Evolutionary conservation across 1,284 basidiomycete genomes (phyloP), one percentile per base, ranked within the genome.

Genomic region (Heliocybe sulcata): DNA sequence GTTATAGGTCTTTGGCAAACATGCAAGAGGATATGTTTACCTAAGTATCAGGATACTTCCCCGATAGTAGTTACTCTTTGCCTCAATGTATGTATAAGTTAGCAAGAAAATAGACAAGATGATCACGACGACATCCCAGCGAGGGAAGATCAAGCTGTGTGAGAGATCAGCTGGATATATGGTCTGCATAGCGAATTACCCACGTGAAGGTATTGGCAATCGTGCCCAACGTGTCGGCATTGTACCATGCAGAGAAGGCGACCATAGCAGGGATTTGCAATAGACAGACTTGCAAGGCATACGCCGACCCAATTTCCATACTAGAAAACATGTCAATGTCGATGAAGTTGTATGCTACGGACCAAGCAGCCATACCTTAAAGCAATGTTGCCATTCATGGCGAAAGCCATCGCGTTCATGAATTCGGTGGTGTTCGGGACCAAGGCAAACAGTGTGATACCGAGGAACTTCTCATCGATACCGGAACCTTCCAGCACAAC

Each of bases 321-420:
- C 94, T 97, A 59, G 16, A 27, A 12, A 42, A 42, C 35, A 27
- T 25, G n/a, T n/a, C n/a, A n/a, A n/a, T n/a, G n/a, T n/a, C n/a
- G n/a, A n/a, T n/a, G n/a, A n/a, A n/a, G n/a, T n/a, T n/a, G n/a
- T n/a, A n/a, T n/a, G n/a, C n/a, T n/a, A n/a, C n/a, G n/a, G n/a
- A n/a, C n/a, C n/a, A n/a, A n/a, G n/a, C n/a, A n/a, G n/a, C 50
- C 82, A 51, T 61, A 93, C 94, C 92, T 94, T 22, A 99, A 75
- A 1, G 97, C 94, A 61, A 99, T 99, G 69, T 99, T 99, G 14
- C 92, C 96, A 65, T 97, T 92, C 63, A 99, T 74, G 16, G 97
- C 96, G 66, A 99, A 99, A n/a, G 94, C 96, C 65, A 99, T 97
- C 55, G 97, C 97, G 68, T 99, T 99, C 96, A 99, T 98, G 69